Evolutionary conservation across 495 filamentous ascomycete species (phyloP), one percentile per base, ranked within the genome.

Genomic region (Hypoxylon fuscum): DNA sequence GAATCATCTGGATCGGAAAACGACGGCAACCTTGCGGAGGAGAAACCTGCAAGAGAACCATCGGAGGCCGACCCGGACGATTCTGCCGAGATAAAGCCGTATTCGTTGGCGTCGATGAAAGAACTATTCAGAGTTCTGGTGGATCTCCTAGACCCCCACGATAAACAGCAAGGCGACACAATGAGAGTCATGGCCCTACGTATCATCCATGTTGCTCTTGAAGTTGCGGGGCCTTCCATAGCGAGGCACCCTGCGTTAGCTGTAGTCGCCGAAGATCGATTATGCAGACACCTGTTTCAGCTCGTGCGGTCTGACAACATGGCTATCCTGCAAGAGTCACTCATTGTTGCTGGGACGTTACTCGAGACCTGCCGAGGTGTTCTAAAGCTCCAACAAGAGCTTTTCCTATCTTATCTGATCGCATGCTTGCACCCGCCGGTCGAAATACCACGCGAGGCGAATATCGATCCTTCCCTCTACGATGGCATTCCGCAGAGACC

Each of bases 131-230:
- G 95, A 46, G 94, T 97, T 21, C 80, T 99, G n/a, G 93, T 98
- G 22, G 92, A 96, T 72, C 85, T 99, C 11, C 77, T 98, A 27
- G 92, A 98, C 66, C 95, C 95, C 1, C 91, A 98, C 64, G 93
- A 97, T 67, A 85, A 85, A 35, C 90, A 92, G 63, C 91, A 96
- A 74, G 93, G 91, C 11, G 95, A 99, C 70, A 87, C 91, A 7
- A 96, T 97, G 89, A 85, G 93, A 63, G 91, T 98, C 18, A 98
- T 98, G 92, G 95, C 96, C 5, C 78, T 99, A 50, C 84, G 96
- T 27, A 97, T 99, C 55, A 96, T 98, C 55, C 95, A 98, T 79
- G 95, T 99, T 29, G 94, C 95, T 9, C 83, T 99, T 34, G 95
- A 99, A 72, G 93, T 98, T 55, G 93, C 95, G 18, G 95, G 95